Base-by-base conservation (phyloP, 1,139 yeast genomes). In the Geotrichum phurueaensis region DNA sequence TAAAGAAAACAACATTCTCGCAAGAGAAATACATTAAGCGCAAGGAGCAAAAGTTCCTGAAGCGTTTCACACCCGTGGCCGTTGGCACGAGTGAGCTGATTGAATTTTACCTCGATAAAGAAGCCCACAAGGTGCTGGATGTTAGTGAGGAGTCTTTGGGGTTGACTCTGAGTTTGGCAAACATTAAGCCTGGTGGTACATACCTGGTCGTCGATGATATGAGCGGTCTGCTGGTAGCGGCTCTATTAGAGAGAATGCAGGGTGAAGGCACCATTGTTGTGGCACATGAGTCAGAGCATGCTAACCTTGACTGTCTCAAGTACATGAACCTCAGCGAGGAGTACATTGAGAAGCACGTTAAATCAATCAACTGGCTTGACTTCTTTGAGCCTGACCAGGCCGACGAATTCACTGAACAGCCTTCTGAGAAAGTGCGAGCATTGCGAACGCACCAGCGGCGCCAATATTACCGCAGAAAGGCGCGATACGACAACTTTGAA, bases 21-120 rank as follows among this genome's bases (percentile, higher is more conserved):
- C 97, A 94, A 72, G 96, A 89, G 68, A 94, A 94, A 75, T 94
- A 94, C 72, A 76, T 92, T 67, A 87, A 87, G 68, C 83, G 99
- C 68, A 94, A 94, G 75, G 96, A 90, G 73, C 92, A 87, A 71
- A 95, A 95, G 77, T 94, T 89, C 71, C 80, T 89, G 64, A 84
- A 96, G 70, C 81, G 91, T 67, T 94, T 94, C 75, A 87, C 92
- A 1, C 85, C 95, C 23, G 89, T 89, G 64, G 84, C 86, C 65
- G 77, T 94, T 59, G 87, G 92, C n/a, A 78, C 90, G 15, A 82
- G 88, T n/a, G 87, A 85, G 66, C 77, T 94, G 65, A 74, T 92
- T 56, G 86, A 88, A 62, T 87, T 85, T 69, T 86, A 87, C 68
- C 76, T 84, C 53, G 96, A 87, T 62, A 84, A 84, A 65, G 99